Base-by-base conservation (phyloP, 176 grass and related monocot species). In the Triticum dicoccoides region DNA sequence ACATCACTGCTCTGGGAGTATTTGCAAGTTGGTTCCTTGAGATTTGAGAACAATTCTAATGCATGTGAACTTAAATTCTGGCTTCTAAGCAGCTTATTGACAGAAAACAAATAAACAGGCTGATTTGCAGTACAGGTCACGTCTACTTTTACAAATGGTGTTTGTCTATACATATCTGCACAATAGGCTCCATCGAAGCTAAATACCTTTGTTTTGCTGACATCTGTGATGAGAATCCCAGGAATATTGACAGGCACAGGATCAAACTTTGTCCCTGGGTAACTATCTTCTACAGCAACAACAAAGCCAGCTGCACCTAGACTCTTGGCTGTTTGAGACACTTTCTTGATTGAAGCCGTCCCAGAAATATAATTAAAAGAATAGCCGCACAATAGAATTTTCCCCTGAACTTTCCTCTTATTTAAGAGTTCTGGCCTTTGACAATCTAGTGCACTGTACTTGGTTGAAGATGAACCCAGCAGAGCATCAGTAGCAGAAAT, bases 301-400 rank as follows among this genome's bases (percentile, higher is more conserved):
- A 99, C 17, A 84, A 99, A 99, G 61, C 97, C 97, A 77, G 90
- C 94, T 14, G 94, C 97, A 78, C 94, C 90, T 12, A 99, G 94
- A 89, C 61, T 91, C 81, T 86, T 96, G 77, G 94, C 94, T 64
- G 92, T 96, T 77, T 96, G 76, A 64, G 92, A 96, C 37, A 99
- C 97, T 63, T 96, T 99, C 63, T 96, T 94, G 85, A 99, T 99
- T 38, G 97, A 99, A 87, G 97, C 94, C 29, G 94, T 96, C 34
- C 97, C 97, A 65, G 97, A 94, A 89, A 99, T 88, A 79, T 96
- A 99, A 87, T 93, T 98, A 89, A 94, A 98, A 51, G 97, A 96
- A 85, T 99, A 99, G 39, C 97, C 97, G 13, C 97, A 96, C 21
- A 99, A 77, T 78, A 99, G 90, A 91, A 99, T 96, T 74, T 93